Evolutionary conservation across 2,329 filamentous ascomycete species (phyloP).

Genomic region (Calonectria hawksworthii): DNA sequence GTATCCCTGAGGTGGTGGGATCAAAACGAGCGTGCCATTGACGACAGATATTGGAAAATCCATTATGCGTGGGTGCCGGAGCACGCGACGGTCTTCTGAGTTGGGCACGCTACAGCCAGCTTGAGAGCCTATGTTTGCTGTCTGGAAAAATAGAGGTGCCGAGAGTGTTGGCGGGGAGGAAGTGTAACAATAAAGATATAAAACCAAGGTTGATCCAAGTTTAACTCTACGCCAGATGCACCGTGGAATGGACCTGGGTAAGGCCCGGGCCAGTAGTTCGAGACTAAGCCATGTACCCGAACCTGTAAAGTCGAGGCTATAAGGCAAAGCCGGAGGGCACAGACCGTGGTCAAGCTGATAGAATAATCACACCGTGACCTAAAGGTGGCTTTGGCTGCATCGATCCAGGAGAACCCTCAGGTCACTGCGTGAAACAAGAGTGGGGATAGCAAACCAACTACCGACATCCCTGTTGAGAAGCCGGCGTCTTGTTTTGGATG

Average conservation of each 20-base stretch:
- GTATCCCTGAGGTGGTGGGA: constrained; percentile 46
- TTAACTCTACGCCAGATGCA: no score
- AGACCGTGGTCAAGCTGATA: background rate
- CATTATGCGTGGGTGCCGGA: background rate
- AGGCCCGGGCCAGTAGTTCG: background rate
- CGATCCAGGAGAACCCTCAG: background rate
- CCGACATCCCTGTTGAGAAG: background rate
- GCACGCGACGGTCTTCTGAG: background rate
- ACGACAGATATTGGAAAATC: constrained; percentile 30
- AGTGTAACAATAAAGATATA: background rate
- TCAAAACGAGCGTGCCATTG: constrained; percentile 42
- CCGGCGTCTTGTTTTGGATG: background rate
- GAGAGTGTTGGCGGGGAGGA: background rate
- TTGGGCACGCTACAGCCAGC: background rate
- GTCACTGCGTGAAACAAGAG: background rate
- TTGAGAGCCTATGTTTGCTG: background rate
- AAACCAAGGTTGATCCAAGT: background rate
- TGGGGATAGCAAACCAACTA: background rate
- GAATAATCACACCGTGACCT: background rate
- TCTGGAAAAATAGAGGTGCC: background rate
- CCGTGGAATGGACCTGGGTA: no score
- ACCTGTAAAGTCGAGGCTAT: background rate
- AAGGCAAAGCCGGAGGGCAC: background rate
- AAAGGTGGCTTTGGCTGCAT: background rate
- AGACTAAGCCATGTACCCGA: no score